Base-by-base conservation (phyloP, 768 basidiomycete genomes). In the Mycena alexandri region DNA sequence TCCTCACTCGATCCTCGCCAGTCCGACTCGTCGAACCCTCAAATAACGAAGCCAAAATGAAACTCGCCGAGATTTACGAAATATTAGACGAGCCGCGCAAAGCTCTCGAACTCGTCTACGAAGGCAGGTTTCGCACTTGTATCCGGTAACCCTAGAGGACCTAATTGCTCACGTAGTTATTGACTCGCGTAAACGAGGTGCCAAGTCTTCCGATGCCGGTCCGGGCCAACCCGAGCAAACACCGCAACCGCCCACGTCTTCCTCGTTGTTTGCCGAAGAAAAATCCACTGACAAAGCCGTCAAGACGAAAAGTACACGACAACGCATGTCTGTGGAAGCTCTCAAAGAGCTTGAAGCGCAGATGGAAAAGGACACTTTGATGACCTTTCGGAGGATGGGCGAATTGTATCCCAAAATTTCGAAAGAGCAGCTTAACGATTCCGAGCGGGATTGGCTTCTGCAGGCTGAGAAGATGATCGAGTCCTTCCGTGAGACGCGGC, bases 31-130 rank as follows among this genome's bases (percentile, higher is more conserved):
- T 87, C 1, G 93, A 96, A 73, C 90, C 93, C 0, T 83, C 86
- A 0, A 87, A 94, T 69, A 88, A 89, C 72, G 93, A 95, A 29
- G 92, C 91, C 24, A 95, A 94, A 76, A 90, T 96, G 86, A 92
- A 93, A 67, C 85, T 98, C 0, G 97, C 96, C 0, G 93, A 93
- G 69, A 88, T 96, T 17, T 94, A 95, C 69, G 97, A 99, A 76
- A 89, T 93, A 19, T 80, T 91, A 70, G 90, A 92, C 51, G 89
- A 95, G 70, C 89, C 92, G 1, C 83, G 89, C 14, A 91, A 91
- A 74, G 96, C 97, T 0, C 83, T 98, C 0, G 89, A 92, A 7
- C 79, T 98, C 2, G 92, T 96, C n/a, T 90, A 91, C 59, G 86
- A 95, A 87, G 94, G 96, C 94, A 70, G 29, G 43, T 14, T 47